phyloP scores from a whole-genome alignment of 768 basidiomycete genomes.

The Boletus rubescentipes region DNA sequence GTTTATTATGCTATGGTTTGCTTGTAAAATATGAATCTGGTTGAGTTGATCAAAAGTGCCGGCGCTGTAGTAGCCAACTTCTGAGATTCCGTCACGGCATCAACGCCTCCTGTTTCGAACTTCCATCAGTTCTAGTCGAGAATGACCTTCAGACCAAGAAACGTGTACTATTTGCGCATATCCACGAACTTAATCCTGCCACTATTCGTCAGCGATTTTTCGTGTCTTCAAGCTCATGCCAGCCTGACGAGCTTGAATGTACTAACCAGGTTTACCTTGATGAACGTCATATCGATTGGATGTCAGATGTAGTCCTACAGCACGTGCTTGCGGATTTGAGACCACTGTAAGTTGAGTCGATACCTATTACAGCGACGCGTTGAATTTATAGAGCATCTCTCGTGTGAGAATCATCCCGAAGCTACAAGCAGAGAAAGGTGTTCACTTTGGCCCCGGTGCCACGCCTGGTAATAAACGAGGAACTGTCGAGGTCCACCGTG shows the following conservation, averaged over 20 bases:
- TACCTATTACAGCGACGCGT: not conserved
- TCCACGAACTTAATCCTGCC: slow-evolving; percentile 74
- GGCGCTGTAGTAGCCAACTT: too few species aligned
- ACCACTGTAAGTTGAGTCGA: slow-evolving; percentile 51
- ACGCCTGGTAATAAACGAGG: slow-evolving; percentile 56
- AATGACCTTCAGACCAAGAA: slow-evolving; percentile 72
- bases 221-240: not conserved
- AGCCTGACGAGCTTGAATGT: slow-evolving; percentile 3
- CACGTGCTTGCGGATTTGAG: slow-evolving; percentile 78
- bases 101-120: not conserved
- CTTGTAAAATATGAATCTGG: too few species aligned
- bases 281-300: slow-evolving; percentile 86
- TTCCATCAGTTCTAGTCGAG: not conserved
- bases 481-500: slow-evolving; percentile 80
- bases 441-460: slow-evolving; percentile 39
- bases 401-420: slow-evolving; percentile 62
- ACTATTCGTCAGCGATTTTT: slow-evolving; percentile 55
- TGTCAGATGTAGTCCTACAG: slow-evolving; percentile 80
- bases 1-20: too few species aligned
- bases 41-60: too few species aligned
- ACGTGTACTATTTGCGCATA: slow-evolving; percentile 80
- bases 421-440: slow-evolving; percentile 56
- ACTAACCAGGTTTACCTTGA: slow-evolving; percentile 73
- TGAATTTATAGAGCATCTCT: not conserved
- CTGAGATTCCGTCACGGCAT: not conserved